Evolutionary conservation across 176 grass and related monocot species (phyloP), one percentile per base, ranked within the genome.

Genomic region (Phragmites australis): DNA sequence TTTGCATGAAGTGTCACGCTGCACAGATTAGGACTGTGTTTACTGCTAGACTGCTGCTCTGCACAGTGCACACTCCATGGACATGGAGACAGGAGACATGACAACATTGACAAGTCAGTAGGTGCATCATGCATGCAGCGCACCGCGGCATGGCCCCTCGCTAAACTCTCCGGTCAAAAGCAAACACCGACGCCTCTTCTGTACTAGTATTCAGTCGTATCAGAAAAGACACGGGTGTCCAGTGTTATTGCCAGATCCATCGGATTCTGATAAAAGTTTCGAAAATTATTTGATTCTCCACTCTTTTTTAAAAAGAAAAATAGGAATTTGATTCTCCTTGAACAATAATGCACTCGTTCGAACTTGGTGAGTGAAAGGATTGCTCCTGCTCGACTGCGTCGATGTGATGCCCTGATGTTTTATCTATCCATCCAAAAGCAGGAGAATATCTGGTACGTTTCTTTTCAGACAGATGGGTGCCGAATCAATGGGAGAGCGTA

Each of bases 371-470:
- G 10, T 11, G 69, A 74, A 42, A 64, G 22, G 56, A 75, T 61
- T 18, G 54, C 25, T 16, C 39, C 34, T 81, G 79, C 42, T 26
- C 13, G 25, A 37, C 74, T 57, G 57, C 48, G 32, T 30, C 29
- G 81, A 79, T 84, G 75, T 50, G 81, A 84, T 83, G 10, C 77
- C 29, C 68, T 27, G 9, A 34, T 76, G 63, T 70, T 69, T n/a
- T 44, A 52, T 83, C 86, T 39, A 34, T 53, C 65, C 74, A 64
- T 78, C 80, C 74, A 32, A 79, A 30, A 45, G 89, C 82, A 85
- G 76, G 87, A 45, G 84, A 87, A 94, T 92, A 91, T 87, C 92
- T 92, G 89, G 50, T 87, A 77, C 43, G 46, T 40, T 80, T 69
- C 46, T 34, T 55, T 65, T 43, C 65, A 67, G 89, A 17, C 41